Evolutionary conservation across 768 basidiomycete species (phyloP).

Genomic region (Mycena sanguinolenta): DNA sequence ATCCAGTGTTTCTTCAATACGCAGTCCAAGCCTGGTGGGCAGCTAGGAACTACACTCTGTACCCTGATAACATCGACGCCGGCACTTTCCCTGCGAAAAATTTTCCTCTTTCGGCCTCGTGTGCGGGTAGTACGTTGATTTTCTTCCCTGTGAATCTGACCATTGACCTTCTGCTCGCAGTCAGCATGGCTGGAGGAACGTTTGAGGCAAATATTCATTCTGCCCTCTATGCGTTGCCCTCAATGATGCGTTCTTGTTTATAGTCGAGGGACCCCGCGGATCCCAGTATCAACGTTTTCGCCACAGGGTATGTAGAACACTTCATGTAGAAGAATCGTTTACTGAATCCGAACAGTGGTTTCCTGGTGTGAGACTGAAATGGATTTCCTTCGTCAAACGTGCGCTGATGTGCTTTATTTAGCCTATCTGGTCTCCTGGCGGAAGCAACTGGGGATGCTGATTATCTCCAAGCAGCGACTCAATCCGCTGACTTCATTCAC

Average conservation of each 20-base stretch:
- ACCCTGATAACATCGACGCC: neutral
- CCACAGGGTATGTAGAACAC: too few relatives aligned
- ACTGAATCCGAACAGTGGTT: too few relatives aligned
- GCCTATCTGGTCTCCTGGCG: slow-evolving; percentile 3
- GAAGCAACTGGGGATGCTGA: neutral
- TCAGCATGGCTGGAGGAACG: neutral
- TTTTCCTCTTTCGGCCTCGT: neutral
- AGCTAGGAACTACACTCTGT: slow-evolving; percentile 13
- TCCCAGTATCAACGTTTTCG: too few relatives aligned
- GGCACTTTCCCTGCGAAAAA: neutral
- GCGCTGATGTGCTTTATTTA: neutral
- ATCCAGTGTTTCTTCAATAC: slow-evolving; percentile 15
- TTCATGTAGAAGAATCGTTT: too few relatives aligned
- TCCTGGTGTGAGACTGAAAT: too few relatives aligned
- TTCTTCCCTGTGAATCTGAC: too few relatives aligned
- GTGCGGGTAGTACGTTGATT: neutral
- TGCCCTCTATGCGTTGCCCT: too few relatives aligned
- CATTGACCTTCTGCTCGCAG: neutral
- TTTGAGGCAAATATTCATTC: neutral
- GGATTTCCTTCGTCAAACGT: neutral
- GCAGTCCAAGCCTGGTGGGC: slow-evolving; percentile 24
- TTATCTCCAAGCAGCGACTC: slow-evolving; percentile 21
- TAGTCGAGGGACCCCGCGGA: too few relatives aligned
- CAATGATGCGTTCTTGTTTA: too few relatives aligned
- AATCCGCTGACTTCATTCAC: slow-evolving; percentile 18